phyloP scores from a whole-genome alignment of 2,329 filamentous ascomycete species.

The Dendrostoma leiphaemia region DNA sequence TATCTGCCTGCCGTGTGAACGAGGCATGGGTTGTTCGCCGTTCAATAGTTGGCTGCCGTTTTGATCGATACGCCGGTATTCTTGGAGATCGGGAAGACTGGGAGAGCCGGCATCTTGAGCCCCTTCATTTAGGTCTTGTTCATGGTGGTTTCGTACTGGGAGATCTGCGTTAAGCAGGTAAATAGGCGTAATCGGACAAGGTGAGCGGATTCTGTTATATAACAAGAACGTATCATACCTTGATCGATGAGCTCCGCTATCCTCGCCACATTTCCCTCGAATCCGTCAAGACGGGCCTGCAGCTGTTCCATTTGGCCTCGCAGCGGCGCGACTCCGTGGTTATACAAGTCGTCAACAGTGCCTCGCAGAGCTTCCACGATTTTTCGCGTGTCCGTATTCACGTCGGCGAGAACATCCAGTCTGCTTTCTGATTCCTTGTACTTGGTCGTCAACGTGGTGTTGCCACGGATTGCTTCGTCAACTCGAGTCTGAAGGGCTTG shows the following conservation, averaged over 20 bases:
- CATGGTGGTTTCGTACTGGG: no score
- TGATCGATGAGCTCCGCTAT: not conserved
- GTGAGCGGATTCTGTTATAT: no score
- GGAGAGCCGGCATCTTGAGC: no score
- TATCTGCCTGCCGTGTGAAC: no score
- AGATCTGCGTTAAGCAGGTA: no score
- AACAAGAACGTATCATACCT: no score
- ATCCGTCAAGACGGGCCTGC: not conserved
- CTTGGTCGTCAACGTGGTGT: not conserved
- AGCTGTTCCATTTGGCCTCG: not conserved
- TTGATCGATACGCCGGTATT: no score
- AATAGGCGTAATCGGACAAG: no score
- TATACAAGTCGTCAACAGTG: not conserved
- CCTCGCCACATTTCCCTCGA: not conserved
- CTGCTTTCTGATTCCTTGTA: not conserved
- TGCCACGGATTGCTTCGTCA: not conserved
- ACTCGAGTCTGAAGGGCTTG: not conserved
- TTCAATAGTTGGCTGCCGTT: no score
- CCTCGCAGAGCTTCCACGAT: not conserved
- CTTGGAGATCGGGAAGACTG: no score
- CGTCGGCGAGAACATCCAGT: not conserved
- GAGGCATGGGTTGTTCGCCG: no score
- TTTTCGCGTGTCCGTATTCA: not conserved
- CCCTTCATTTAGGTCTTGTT: no score
- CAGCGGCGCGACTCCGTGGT: not conserved